These are phyloP conservation scores for Ilex aquifolium DNA, from an alignment of 257 asterid species.

Conservation along the genomic window DNA sequence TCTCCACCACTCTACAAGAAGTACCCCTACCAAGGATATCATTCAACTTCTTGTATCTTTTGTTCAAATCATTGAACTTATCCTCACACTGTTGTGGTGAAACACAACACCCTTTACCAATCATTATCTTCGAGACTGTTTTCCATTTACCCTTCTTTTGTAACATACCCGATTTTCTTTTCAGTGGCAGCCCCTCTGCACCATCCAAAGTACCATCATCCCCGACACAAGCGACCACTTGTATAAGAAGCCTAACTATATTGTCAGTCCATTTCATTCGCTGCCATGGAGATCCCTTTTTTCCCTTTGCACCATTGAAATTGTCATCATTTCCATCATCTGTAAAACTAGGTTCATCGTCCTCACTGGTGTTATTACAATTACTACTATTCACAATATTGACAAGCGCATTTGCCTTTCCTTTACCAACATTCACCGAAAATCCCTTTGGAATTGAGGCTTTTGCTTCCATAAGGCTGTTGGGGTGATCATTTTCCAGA, in stretches of 20 bases:
- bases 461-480: conserved; percentile 12
- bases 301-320: conserved; percentile 18
- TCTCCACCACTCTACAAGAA: conserved; percentile 49
- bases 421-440: conserved; percentile 16
- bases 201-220: conserved; percentile 41
- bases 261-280: conserved; percentile 61
- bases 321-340: conserved; percentile 25
- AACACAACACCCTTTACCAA: conserved; percentile 44
- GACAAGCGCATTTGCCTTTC: conserved; percentile 8
- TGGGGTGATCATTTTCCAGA: conserved; percentile 11
- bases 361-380: conserved; percentile 21
- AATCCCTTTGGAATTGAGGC: conserved; percentile 13
- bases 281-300: conserved; percentile 46
- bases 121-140: conserved; percentile 45
- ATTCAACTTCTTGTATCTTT: conserved; percentile 52
- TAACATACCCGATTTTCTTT: conserved; percentile 29
- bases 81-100: conserved; percentile 42
- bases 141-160: conserved; percentile 63
- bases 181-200: conserved; percentile 15
- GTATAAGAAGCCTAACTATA: conserved; percentile 44
- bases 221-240: conserved; percentile 45
- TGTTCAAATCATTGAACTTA: conserved; percentile 35
- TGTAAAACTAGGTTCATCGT: conserved; percentile 23
- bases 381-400: conserved; percentile 2
- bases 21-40: conserved; percentile 55